A percentile compares a stretch with the other conserved stretches of the same genome.
Evolutionary conservation across 192 early-diverging fungal genomes (phyloP).

Genomic region (Backusella liffmaniae): DNA sequence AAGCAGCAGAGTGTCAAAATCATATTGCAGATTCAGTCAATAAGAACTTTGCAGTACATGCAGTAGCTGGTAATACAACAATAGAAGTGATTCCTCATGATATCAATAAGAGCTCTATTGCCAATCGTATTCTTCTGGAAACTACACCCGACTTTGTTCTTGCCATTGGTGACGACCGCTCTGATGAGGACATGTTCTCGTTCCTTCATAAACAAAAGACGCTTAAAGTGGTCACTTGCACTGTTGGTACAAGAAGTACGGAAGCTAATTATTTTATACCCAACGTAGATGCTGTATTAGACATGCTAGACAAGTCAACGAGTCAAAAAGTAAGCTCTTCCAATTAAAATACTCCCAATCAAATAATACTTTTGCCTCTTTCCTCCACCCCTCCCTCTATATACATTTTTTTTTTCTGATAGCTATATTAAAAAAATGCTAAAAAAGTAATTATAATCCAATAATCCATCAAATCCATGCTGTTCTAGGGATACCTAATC

Average conservation of each 20-base stretch:
- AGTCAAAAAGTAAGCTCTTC: conserved; percentile 9
- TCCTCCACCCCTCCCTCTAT: background rate
- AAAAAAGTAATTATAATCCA: background rate
- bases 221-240: conserved; percentile 46
- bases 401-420: background rate
- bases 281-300: conserved; percentile 38
- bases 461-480: background rate
- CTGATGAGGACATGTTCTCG: conserved; percentile 83
- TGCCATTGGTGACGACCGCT: conserved; percentile 71
- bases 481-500: no score
- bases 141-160: conserved; percentile 71
- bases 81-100: conserved; percentile 70
- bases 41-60: conserved; percentile 67
- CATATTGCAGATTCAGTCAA: conserved; percentile 74
- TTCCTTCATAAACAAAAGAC: conserved; percentile 51
- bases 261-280: conserved; percentile 54
- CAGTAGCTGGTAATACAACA: conserved; percentile 61
- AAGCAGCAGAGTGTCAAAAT: conserved; percentile 82
- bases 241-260: conserved; percentile 53
- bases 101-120: conserved; percentile 63
- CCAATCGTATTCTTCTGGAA: conserved; percentile 57
- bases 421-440: background rate
- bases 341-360: background rate
- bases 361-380: background rate
- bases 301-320: background rate